Base-by-base conservation (phyloP, 1,284 basidiomycete species). In the Cryptococcus floricola region DNA sequence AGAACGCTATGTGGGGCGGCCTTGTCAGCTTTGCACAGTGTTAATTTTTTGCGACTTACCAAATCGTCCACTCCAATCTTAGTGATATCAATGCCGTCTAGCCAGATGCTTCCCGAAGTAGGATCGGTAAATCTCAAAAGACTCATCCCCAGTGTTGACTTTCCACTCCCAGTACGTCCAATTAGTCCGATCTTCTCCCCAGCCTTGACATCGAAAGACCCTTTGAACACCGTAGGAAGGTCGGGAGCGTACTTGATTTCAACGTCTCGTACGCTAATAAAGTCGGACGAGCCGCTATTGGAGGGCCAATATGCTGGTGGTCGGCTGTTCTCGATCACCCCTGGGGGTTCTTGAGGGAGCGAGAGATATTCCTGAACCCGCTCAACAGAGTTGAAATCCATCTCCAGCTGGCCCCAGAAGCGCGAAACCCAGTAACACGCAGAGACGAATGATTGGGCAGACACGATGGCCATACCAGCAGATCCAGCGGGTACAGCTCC, bases 111-210 rank as follows among this genome's bases (percentile, higher is more conserved):
- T 0, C 94, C 94, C 10, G 79, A 77, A 1, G 83, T 80, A 0
- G 92, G 91, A 67, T 98, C 93, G 7, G 87, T 87, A 67, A 97
- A 96, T 58, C 93, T 84, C 61, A 98, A 75, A 25, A 97, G 78
- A 59, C 86, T 86, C 84, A 89, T 90, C 0, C 89, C 90, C 34
- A 95, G 77, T 0, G 90, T 92, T 25, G 60, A 68, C 60, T 78
- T 78, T 14, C 77, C 77, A 8, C 63, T 66, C 3, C 77, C 77
- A 0, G 78, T 79, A 4, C 78, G 60, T 0, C 78, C 78, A 27
- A 77, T 74, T 48, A 79, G 62, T 19, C 87, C 88, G 62, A 91
- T 82, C 71, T 89, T 89, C 75, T 93, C 90, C 12, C 84, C 79
- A 0, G 88, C 83, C 45, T 80, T 81, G 43, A 91, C 80, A 2